Base-by-base conservation (phyloP, 2,329 filamentous ascomycete genomes). In the Dactylella cylindrospora region DNA sequence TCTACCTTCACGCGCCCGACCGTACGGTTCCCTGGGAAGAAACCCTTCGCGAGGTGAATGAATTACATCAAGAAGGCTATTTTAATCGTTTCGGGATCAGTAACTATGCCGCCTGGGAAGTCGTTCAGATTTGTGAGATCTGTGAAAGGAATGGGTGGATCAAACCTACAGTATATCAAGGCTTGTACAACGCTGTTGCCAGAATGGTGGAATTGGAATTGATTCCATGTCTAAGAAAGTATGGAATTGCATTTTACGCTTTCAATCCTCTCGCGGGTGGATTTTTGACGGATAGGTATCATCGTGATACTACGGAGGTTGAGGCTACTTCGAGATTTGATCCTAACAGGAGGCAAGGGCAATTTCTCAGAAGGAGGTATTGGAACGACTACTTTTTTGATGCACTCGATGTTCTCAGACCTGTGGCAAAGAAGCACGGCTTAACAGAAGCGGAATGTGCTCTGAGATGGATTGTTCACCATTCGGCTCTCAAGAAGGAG, bases 81-180 rank as follows among this genome's bases (percentile, higher is more conserved):
- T 95, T 96, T 70, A 82, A 88, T 12, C 80, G 81, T 49, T 76
- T 95, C 8, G 90, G 88, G 1, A 74, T 96, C 57, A 86, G 82
- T 68, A 95, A 95, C 75, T 95, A 84, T 71, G 87, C 89, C 0
- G 84, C 89, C 0, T 93, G 85, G 70, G 90, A 95, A 71, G 86
- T 95, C 6, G 89, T 89, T 0, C 90, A 95, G 74, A 80, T 94
- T 7, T 85, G 85, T 53, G 80, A 88, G 72, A 84, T 83, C 28
- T 91, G 86, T 77, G 85, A 85, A 69, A 83, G 85, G 74, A 84
- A 87, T 69, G 81, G 82, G 64, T 94, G 88, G 88, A 86, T 94
- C 12, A 81, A 84, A 33, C 89, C 89, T 0, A 88, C 85, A 0
- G 82, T 94, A 51, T 95, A 88, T 73, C 88, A 93, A 73, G 90